Percentiles rank a stretch among this genome's conserved stretches.
These are phyloP conservation scores for Boletus vermiculosoides DNA, from an alignment of 768 basidiomycete genomes.

Conservation along the genomic window DNA sequence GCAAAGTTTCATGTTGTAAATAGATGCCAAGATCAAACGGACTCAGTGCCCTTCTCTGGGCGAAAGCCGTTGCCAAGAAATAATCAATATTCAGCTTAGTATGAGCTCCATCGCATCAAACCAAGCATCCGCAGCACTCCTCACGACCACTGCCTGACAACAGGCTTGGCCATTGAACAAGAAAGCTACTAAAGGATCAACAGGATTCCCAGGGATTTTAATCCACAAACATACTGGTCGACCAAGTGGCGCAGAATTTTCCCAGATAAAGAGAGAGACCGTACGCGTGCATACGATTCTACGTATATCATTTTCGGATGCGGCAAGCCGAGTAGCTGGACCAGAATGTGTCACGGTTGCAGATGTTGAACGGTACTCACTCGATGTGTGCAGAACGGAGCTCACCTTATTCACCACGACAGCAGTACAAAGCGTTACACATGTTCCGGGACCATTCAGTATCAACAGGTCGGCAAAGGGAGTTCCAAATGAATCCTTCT, in stretches of 20 bases:
- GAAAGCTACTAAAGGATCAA: conserved; percentile 50
- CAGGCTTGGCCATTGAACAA: conserved; percentile 86
- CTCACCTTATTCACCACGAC: conserved; percentile 71
- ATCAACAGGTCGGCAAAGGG: conserved; percentile 73
- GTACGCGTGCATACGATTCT: conserved; percentile 91
- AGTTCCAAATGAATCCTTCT: conserved; percentile 8
- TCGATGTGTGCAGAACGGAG: conserved; percentile 11
- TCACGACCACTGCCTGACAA: conserved; percentile 41
- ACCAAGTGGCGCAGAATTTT: conserved; percentile 78
- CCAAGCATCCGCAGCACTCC: conserved; percentile 63
- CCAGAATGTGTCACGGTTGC: conserved; percentile 10
- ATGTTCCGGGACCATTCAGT: conserved; percentile 95
- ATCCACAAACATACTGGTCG: conserved; percentile 73
- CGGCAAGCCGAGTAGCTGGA: conserved; percentile 70
- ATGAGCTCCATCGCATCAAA: conserved; percentile 38
- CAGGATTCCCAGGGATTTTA: conserved; percentile 28
- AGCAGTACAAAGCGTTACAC: conserved; percentile 72
- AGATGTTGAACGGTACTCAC: not conserved
- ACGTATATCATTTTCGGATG: conserved; percentile 80
- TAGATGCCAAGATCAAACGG: not conserved
- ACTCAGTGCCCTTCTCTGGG: not conserved
- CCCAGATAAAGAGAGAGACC: conserved; percentile 77
- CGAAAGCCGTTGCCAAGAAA: not conserved
- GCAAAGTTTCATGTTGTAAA: not conserved
- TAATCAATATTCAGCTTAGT: not conserved